Percentiles rank a stretch among this genome's conserved stretches.
These are phyloP conservation scores for Coniochaeta pulveracea DNA, from an alignment of 2,329 filamentous ascomycete species.

Conservation along the genomic window DNA sequence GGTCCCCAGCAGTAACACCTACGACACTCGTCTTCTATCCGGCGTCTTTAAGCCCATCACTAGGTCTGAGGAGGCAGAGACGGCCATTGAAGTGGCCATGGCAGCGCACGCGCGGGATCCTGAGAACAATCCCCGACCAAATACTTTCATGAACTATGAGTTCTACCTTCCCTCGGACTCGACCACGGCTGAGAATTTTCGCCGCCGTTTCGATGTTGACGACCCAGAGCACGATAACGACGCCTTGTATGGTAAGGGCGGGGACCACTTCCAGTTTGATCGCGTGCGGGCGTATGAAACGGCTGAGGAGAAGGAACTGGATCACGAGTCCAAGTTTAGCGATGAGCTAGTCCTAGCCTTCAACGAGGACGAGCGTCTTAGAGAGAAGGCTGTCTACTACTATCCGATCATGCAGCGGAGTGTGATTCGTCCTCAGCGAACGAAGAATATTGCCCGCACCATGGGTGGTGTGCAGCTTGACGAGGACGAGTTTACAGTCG, in stretches of 20 bases:
- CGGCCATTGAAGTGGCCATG: slow-evolving; percentile 34
- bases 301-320: slow-evolving; percentile 42
- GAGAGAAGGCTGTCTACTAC: slow-evolving; percentile 51
- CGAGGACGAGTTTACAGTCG: slow-evolving; percentile 31
- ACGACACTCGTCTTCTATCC: slow-evolving; percentile 50
- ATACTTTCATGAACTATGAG: slow-evolving; percentile 53
- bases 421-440: slow-evolving; percentile 49
- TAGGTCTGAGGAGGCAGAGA: slow-evolving; percentile 40
- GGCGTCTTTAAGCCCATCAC: slow-evolving; percentile 51
- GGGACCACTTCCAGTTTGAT: slow-evolving; percentile 44
- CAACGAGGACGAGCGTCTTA: slow-evolving; percentile 28
- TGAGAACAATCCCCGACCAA: slow-evolving; percentile 39
- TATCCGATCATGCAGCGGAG: slow-evolving; percentile 58
- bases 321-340: slow-evolving; percentile 48
- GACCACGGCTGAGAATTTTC: slow-evolving; percentile 40
- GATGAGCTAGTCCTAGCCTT: slow-evolving; percentile 52
- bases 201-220: slow-evolving; percentile 46
- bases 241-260: slow-evolving; percentile 33
- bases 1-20: slow-evolving; percentile 37
- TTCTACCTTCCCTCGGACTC: slow-evolving; percentile 47
- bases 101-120: slow-evolving; percentile 48
- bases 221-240: slow-evolving; percentile 43
- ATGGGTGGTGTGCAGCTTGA: slow-evolving; percentile 33
- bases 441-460: slow-evolving; percentile 49
- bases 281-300: slow-evolving; percentile 56